Conservation (phyloP, 2,329 filamentous ascomycete species). For the Dothidotthia symphoricarpi region DNA sequence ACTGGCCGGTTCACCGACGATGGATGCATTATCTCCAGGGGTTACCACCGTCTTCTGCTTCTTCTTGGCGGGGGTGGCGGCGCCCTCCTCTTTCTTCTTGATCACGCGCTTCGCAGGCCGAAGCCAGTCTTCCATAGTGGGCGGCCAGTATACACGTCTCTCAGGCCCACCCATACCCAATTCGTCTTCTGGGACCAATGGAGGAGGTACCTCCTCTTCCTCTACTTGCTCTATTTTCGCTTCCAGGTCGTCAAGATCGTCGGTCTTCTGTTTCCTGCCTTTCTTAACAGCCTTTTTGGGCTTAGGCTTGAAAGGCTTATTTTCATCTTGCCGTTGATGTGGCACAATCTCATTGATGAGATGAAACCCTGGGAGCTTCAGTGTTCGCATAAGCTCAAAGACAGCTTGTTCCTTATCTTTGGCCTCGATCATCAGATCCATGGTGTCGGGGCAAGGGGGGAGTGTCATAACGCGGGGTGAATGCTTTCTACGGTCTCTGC, state of each 20-base stretch:
- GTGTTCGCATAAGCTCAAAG: constrained; percentile 87
- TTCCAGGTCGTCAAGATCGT: constrained; percentile 40
- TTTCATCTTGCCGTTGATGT: constrained; percentile 73
- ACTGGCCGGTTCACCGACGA: constrained; percentile 27
- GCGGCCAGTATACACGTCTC: constrained; percentile 83
- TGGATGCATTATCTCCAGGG: constrained; percentile 19
- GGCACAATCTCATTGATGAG: constrained; percentile 75
- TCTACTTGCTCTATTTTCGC: constrained; percentile 44
- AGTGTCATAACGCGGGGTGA: constrained; percentile 74
- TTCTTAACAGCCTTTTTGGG: constrained; percentile 49
- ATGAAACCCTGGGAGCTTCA: constrained; percentile 77
- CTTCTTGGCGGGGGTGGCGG: constrained; percentile 30
- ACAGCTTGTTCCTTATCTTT: constrained; percentile 98
- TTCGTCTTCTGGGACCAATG: constrained; percentile 62
- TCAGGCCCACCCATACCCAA: constrained; percentile 83
- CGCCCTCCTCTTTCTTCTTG: constrained; percentile 53
- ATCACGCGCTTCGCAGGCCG: constrained; percentile 72
- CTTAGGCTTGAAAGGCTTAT: constrained; percentile 48
- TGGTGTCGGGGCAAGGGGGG: constrained; percentile 76
- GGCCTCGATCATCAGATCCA: constrained; percentile 99
- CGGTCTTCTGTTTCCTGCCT: constrained; percentile 43
- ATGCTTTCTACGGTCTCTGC: constrained; percentile 78
- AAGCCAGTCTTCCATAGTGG: constrained; percentile 87
- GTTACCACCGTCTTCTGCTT: constrained; percentile 28
- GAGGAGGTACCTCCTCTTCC: constrained; percentile 37